Percentiles rank a stretch among this genome's conserved stretches.
phyloP scores from a whole-genome alignment of 305 asterid species.

The Caryopteris hybrid region DNA sequence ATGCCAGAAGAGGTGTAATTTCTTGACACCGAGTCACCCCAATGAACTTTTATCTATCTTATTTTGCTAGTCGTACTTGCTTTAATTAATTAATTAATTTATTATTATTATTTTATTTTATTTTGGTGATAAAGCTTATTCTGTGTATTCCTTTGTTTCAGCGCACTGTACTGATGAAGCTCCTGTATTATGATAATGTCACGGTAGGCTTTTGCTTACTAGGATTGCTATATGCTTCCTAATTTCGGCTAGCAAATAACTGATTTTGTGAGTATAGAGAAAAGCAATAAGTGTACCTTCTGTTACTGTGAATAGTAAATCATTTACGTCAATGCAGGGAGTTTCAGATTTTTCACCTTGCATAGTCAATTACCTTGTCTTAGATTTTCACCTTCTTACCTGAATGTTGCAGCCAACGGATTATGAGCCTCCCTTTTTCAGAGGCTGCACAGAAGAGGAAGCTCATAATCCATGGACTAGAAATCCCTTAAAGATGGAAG shows the following conservation, averaged over 20 bases:
- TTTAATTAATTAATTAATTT: too few species aligned
- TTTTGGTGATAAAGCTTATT: slow-evolving; percentile 18
- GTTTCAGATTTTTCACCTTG: neutral
- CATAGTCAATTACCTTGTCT: slow-evolving; percentile 10
- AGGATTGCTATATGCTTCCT: neutral
- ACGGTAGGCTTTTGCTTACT: slow-evolving; percentile 53
- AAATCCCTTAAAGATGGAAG: slow-evolving; percentile 89
- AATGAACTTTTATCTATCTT: neutral
- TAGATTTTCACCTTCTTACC: slow-evolving; percentile 8
- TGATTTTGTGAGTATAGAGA: too few species aligned
- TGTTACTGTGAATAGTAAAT: slow-evolving; percentile 3
- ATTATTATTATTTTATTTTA: too few species aligned
- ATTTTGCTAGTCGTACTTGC: neutral
- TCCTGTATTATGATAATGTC: slow-evolving; percentile 79
- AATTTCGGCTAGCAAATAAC: too few species aligned
- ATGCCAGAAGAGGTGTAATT: slow-evolving; percentile 90
- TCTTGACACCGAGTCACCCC: slow-evolving; percentile 2
- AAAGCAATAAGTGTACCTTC: neutral
- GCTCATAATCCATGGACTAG: slow-evolving; percentile 72
- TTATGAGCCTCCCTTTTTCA: slow-evolving; percentile 95
- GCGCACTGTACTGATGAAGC: slow-evolving; percentile 94
- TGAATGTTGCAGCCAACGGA: slow-evolving; percentile 78
- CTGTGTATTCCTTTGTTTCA: slow-evolving; percentile 37
- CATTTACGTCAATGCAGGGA: slow-evolving; percentile 5
- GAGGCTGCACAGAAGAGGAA: slow-evolving; percentile 87